These are phyloP conservation scores for Ottelia alismoides DNA, from an alignment of 106 monocot genomes.

Conservation along the genomic window DNA sequence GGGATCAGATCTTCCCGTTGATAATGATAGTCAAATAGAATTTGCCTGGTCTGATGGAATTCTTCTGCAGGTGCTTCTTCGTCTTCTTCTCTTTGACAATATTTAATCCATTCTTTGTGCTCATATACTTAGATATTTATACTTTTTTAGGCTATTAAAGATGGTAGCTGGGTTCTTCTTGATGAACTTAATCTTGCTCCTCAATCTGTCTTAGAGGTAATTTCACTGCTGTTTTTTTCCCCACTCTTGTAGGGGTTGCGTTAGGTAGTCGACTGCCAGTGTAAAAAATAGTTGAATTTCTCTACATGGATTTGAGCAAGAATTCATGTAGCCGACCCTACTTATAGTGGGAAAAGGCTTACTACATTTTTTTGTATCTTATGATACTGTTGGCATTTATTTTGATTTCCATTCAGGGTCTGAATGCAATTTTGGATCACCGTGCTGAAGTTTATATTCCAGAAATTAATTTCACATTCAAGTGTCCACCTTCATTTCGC, in stretches of 20 bases:
- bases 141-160: conserved; percentile 70
- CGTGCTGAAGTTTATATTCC: conserved; percentile 95
- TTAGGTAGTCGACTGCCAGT: too few relatives aligned
- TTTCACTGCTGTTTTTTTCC: neutral
- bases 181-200: conserved; percentile 99
- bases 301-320: too few relatives aligned
- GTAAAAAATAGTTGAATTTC: too few relatives aligned
- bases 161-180: conserved; percentile 86
- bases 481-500: conserved; percentile 73
- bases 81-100: too few relatives aligned
- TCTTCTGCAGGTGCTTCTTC: conserved; percentile 97
- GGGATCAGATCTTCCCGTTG: conserved; percentile 80
- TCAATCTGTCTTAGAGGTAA: conserved; percentile 88
- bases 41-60: conserved; percentile 97
- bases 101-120: too few relatives aligned
- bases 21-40: conserved; percentile 61
- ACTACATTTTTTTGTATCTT: neutral
- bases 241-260: too few relatives aligned
- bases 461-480: conserved; percentile 55
- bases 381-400: conserved; percentile 5
- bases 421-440: conserved; percentile 95
- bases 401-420: too few relatives aligned
- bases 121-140: too few relatives aligned
- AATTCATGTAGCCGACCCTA: too few relatives aligned
- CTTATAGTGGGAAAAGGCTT: too few relatives aligned